Evolutionary conservation across 805 yeast species (phyloP).

Genomic region (Clavispora vitiphila): DNA sequence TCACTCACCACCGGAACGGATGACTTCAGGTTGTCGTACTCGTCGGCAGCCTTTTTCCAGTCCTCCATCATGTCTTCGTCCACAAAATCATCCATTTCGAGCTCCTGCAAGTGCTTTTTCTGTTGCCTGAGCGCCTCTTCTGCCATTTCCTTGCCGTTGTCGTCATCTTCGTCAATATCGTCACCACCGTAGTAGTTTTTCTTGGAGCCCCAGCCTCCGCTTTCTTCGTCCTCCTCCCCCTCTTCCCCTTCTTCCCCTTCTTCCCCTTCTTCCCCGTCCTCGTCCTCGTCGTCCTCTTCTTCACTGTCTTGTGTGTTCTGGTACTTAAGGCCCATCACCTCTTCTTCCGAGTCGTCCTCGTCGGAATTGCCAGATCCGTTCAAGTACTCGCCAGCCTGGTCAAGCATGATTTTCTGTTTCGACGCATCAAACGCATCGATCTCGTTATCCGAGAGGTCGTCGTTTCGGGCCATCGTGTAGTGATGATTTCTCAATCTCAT

Average conservation of each 20-base stretch:
- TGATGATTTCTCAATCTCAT: background rate
- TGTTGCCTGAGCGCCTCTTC: slow-evolving; percentile 86
- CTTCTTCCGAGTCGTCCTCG: slow-evolving; percentile 50
- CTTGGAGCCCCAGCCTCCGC: slow-evolving; percentile 42
- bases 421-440: slow-evolving; percentile 64
- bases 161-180: slow-evolving; percentile 69
- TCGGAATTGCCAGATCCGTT: slow-evolving; percentile 22
- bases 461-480: slow-evolving; percentile 1
- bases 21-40: slow-evolving; percentile 29
- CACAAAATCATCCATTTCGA: slow-evolving; percentile 54
- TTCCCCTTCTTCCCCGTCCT: slow-evolving; percentile 36
- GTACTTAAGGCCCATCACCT: slow-evolving; percentile 38
- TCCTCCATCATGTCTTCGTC: slow-evolving; percentile 78
- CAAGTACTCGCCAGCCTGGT: slow-evolving; percentile 48
- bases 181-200: slow-evolving; percentile 51
- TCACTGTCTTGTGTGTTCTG: slow-evolving; percentile 19
- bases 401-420: slow-evolving; percentile 51
- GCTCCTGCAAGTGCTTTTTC: slow-evolving; percentile 63
- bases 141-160: slow-evolving; percentile 70
- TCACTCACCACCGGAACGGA: slow-evolving; percentile 11
- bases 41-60: slow-evolving; percentile 61
- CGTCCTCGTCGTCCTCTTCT: slow-evolving; percentile 45
- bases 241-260: slow-evolving; percentile 29
- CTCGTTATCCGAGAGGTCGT: slow-evolving; percentile 36
- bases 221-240: slow-evolving; percentile 45